Evolutionary conservation across 164 flowering plant genomes (phyloP), one percentile per base, ranked within the genome.

Genomic region (Kingdonia uniflora): DNA sequence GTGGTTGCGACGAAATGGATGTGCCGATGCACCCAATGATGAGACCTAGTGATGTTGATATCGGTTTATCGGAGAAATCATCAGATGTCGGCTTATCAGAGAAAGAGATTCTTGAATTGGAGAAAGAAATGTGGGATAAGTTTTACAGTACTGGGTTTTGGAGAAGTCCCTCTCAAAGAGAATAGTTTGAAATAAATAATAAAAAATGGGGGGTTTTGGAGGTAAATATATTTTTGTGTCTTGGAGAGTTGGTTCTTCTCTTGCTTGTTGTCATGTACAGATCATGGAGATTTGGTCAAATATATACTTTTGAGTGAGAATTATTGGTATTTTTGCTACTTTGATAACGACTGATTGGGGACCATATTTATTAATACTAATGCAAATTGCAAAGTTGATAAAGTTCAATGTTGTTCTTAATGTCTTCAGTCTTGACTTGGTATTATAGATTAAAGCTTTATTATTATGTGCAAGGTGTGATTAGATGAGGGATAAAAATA

Each of bases 91-190:
- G 35, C 6, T 29, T 29, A 29, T 3, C 35, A 8, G 75, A 57
- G 3, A 55, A 65, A 29, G 82, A 71, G 14, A 69, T 70, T 37
- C 24, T 61, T 61, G 72, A 71, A 11, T 54, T 88, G 62, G 98
- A 92, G 73, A 71, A 80, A 71, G 88, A 82, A 68, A 88, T 87
- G 95, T 80, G 86, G 88, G 78, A 73, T 0, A 55, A 59, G 53
- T 81, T 87, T 60, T 78, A 80, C 62, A 48, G 71, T 19, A 66
- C 81, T 53, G 98, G 98, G 1, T 91, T 91, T 43, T 87, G 98
- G 98, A 77, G 96, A 60, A 91, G 82, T 52, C 71, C 81, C 29
- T 92, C 97, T 1, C 80, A 75, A 44, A 66, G 71, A 51, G 66
- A 64, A 12, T 50, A 5, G 19, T 44, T 1, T 12, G 14, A 5